Percentiles rank a stretch among this genome's conserved stretches.
Conservation (phyloP, 129 eudicot genomes). For the Apium graveolens region DNA sequence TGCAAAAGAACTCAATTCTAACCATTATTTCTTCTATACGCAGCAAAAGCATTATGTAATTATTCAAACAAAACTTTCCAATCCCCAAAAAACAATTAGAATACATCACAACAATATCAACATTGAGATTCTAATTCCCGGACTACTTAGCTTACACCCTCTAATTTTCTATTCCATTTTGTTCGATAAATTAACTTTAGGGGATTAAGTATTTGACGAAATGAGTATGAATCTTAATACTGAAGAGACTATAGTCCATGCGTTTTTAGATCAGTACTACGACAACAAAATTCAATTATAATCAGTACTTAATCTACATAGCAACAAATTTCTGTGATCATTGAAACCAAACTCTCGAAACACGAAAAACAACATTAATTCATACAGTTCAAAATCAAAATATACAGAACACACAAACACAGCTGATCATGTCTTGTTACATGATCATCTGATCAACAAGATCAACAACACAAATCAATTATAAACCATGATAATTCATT, state of each 20-base stretch:
- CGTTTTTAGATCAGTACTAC: background rate
- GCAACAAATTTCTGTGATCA: background rate
- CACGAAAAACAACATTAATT: background rate
- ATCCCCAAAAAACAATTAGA: background rate
- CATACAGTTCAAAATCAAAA: background rate
- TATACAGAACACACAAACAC: background rate
- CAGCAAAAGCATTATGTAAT: background rate
- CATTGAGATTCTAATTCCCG: background rate
- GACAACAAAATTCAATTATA: background rate
- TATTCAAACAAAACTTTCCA: background rate
- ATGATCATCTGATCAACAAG: background rate
- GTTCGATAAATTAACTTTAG: background rate
- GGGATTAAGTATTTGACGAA: background rate
- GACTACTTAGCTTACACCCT: background rate
- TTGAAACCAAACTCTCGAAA: background rate
- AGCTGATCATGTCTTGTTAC: background rate
- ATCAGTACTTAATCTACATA: background rate
- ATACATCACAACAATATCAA: background rate
- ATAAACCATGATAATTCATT: background rate
- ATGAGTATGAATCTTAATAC: background rate
- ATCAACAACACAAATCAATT: background rate
- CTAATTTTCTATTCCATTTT: background rate
- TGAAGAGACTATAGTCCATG: background rate
- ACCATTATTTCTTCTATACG: background rate
- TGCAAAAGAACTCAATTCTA: background rate